Evolutionary conservation across 1,284 basidiomycete species (phyloP).

Genomic region (Ceratorhiza oryzae-sativae): DNA sequence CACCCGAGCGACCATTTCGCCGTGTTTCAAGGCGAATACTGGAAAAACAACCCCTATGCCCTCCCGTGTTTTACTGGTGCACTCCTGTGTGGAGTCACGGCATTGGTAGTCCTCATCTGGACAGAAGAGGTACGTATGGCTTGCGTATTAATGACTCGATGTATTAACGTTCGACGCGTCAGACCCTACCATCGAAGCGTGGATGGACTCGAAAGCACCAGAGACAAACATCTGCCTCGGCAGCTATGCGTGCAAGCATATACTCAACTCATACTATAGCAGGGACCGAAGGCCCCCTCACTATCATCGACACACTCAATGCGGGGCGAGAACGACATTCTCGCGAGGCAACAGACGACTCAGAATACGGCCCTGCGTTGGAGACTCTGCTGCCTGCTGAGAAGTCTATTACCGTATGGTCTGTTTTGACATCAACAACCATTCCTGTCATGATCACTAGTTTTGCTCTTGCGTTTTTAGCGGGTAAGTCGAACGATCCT

Average conservation of each 20-base stretch:
- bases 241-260: constrained; percentile 24
- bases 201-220: constrained; percentile 22
- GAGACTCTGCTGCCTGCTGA: constrained; percentile 2
- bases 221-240: constrained; percentile 4
- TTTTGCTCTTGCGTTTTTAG: constrained; percentile 17
- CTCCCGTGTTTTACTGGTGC: constrained; percentile 18
- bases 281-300: constrained; percentile 1
- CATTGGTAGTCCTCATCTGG: neutral
- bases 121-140: constrained; percentile 2
- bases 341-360: constrained; percentile 28
- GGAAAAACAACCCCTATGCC: constrained; percentile 27
- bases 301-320: neutral
- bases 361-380: constrained; percentile 7
- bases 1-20: constrained; percentile 26
- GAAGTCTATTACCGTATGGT: constrained; percentile 3
- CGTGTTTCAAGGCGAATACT: constrained; percentile 15
- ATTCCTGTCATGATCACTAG: constrained; percentile 23
- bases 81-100: neutral
- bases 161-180: neutral
- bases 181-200: constrained; percentile 25
- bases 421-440: constrained; percentile 21
- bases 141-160: neutral
- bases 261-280: constrained; percentile 6
- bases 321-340: neutral
- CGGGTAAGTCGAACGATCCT: neutral